These are phyloP conservation scores for Backusella psychrophila DNA, from an alignment of 192 early-diverging fungal species.

Conservation along the genomic window DNA sequence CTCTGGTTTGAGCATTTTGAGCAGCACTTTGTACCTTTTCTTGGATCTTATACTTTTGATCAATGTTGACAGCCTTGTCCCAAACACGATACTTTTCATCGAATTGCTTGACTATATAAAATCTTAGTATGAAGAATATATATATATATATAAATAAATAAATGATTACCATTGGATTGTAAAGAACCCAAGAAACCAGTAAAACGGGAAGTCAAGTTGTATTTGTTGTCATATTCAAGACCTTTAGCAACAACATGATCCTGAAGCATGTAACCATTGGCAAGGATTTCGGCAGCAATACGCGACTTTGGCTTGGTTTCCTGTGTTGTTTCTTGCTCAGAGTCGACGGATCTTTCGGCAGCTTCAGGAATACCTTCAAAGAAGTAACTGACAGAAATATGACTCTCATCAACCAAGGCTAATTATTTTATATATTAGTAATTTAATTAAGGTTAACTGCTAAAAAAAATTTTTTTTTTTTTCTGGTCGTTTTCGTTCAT, in stretches of 20 bases:
- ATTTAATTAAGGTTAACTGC: background rate
- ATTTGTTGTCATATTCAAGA: constrained; percentile 64
- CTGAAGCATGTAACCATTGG: constrained; percentile 62
- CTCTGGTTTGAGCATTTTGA: constrained; percentile 41
- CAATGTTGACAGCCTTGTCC: constrained; percentile 46
- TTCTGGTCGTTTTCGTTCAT: background rate
- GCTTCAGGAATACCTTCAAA: constrained; percentile 30
- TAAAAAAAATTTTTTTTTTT: background rate
- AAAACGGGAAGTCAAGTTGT: constrained; percentile 48
- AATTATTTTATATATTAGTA: background rate
- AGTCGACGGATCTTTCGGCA: constrained; percentile 36
- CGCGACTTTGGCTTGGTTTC: constrained; percentile 48
- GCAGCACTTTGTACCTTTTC: constrained; percentile 49
- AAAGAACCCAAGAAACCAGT: constrained; percentile 29
- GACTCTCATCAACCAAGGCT: constrained; percentile 57
- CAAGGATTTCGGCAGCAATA: constrained; percentile 68
- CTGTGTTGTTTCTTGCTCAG: background rate
- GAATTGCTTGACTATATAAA: constrained; percentile 28
- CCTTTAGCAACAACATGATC: constrained; percentile 66
- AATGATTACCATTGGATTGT: constrained; percentile 20
- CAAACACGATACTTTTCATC: constrained; percentile 55
- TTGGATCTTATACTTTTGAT: constrained; percentile 55
- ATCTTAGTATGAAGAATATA: background rate
- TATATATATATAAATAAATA: background rate
- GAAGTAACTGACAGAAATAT: constrained; percentile 51